Percentiles rank a stretch among this genome's conserved stretches.
phyloP scores from a whole-genome alignment of 805 yeast genomes.

The Metschnikowia noctiluminum region DNA sequence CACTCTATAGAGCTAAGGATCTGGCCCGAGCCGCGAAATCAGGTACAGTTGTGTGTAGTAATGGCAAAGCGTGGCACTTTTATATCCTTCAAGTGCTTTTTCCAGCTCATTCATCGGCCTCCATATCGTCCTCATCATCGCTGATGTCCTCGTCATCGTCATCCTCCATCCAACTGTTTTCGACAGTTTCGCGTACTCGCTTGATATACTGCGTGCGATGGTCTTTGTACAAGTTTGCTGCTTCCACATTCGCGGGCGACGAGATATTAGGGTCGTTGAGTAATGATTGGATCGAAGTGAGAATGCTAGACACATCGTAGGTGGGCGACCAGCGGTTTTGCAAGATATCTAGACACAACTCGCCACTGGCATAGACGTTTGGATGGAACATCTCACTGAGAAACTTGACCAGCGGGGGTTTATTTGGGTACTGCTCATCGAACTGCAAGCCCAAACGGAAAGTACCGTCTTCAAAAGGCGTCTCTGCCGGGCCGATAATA shows the following conservation, averaged over 20 bases:
- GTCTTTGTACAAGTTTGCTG: constrained; percentile 92
- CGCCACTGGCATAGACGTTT: constrained; percentile 93
- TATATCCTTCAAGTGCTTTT: neutral
- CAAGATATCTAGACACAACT: constrained; percentile 89
- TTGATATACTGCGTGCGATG: constrained; percentile 90
- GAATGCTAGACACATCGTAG: constrained; percentile 91
- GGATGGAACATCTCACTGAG: constrained; percentile 97
- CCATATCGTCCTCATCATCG: constrained; percentile 17
- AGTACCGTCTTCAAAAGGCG: constrained; percentile 98
- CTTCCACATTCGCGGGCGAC: constrained; percentile 97
- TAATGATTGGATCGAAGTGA: constrained; percentile 88
- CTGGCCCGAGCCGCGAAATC: neutral
- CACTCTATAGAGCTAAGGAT: too few species aligned
- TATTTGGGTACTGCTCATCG: constrained; percentile 96
- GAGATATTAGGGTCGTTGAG: constrained; percentile 95
- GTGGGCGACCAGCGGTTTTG: constrained; percentile 99
- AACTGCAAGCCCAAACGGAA: constrained; percentile 82
- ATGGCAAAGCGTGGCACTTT: too few species aligned
- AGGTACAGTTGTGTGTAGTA: neutral
- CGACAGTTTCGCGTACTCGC: constrained; percentile 92
- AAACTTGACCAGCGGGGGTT: constrained; percentile 92
- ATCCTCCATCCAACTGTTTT: constrained; percentile 88
- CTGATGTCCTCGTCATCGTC: constrained; percentile 51
- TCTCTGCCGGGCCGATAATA: constrained; percentile 94
- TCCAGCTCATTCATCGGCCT: constrained; percentile 3